A percentile compares a stretch with the other conserved stretches of the same genome.
Conservation (phyloP, 306 rosid genomes). For the Cyamopsis tetragonoloba region DNA sequence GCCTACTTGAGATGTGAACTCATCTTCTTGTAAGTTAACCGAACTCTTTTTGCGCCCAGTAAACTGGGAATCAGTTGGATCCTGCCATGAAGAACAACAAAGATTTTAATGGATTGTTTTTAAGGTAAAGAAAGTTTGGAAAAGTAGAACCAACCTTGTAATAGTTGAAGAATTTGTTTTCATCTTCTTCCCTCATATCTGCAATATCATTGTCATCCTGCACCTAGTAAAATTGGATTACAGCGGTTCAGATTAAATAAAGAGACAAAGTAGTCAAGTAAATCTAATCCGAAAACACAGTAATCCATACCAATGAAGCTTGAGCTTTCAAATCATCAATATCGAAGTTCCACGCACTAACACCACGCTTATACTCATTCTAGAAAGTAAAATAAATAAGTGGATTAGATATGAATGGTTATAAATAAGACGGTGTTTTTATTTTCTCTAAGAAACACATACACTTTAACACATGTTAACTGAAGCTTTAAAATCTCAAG, state of each 20-base stretch:
- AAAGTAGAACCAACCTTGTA: slow-evolving; percentile 33
- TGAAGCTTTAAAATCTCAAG: slow-evolving; percentile 12
- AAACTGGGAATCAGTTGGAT: slow-evolving; percentile 45
- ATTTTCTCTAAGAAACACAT: slow-evolving; percentile 6
- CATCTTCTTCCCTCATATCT: slow-evolving; percentile 74
- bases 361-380: slow-evolving; percentile 99
- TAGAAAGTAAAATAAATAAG: slow-evolving; percentile 28
- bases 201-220: slow-evolving; percentile 60
- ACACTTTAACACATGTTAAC: background rate
- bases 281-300: background rate
- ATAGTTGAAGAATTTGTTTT: slow-evolving; percentile 35
- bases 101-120: background rate
- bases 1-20: slow-evolving; percentile 34
- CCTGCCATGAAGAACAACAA: slow-evolving; percentile 39
- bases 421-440: background rate
- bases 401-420: slow-evolving; percentile 25
- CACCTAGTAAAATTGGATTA: slow-evolving; percentile 45
- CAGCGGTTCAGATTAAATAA: slow-evolving; percentile 21
- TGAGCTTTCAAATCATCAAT: slow-evolving; percentile 92
- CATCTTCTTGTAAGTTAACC: slow-evolving; percentile 42
- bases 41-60: slow-evolving; percentile 44
- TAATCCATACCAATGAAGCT: slow-evolving; percentile 77
- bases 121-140: background rate
- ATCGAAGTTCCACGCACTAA: slow-evolving; percentile 99
- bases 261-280: slow-evolving; percentile 2